phyloP scores from a whole-genome alignment of 768 basidiomycete genomes.

The Termitomyces bulborhizus region DNA sequence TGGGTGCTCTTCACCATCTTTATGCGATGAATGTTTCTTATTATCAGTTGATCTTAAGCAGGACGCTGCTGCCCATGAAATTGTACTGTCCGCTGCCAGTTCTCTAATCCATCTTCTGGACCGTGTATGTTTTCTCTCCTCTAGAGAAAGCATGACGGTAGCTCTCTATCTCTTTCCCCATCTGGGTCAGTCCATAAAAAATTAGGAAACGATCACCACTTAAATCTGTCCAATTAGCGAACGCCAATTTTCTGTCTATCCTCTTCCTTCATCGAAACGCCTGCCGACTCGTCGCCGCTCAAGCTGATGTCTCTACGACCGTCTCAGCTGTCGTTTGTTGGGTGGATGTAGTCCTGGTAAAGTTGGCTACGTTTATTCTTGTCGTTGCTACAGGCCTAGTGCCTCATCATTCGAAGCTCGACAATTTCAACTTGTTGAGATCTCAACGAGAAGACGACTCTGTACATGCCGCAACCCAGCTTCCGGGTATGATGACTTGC shows the following conservation, averaged over 20 bases:
- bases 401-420: slow-evolving; percentile 19
- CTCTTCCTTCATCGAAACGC: slow-evolving; percentile 49
- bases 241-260: slow-evolving; percentile 22
- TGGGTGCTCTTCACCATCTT: background rate
- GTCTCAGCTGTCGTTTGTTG: slow-evolving; percentile 46
- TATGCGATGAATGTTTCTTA: background rate
- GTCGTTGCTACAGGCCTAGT: slow-evolving; percentile 16
- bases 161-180: slow-evolving; percentile 9
- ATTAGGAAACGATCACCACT: slow-evolving; percentile 7
- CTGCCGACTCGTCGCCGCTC: slow-evolving; percentile 38
- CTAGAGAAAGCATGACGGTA: background rate
- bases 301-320: slow-evolving; percentile 17
- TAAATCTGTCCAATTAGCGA: slow-evolving; percentile 17
- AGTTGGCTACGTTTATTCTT: slow-evolving; percentile 34
- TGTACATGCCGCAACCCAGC: slow-evolving; percentile 55
- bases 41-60: background rate
- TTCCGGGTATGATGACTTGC: slow-evolving; percentile 45
- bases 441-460: slow-evolving; percentile 43
- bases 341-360: slow-evolving; percentile 57
- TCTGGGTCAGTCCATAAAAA: slow-evolving; percentile 18
- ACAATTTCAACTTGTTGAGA: slow-evolving; percentile 22
- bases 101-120: slow-evolving; percentile 16
- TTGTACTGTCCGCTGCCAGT: slow-evolving; percentile 17
- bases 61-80: slow-evolving; percentile 11
- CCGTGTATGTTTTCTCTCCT: slow-evolving; percentile 2